phyloP scores from a whole-genome alignment of 1,139 yeast genomes.

The Arxiozyma heterogenica region DNA sequence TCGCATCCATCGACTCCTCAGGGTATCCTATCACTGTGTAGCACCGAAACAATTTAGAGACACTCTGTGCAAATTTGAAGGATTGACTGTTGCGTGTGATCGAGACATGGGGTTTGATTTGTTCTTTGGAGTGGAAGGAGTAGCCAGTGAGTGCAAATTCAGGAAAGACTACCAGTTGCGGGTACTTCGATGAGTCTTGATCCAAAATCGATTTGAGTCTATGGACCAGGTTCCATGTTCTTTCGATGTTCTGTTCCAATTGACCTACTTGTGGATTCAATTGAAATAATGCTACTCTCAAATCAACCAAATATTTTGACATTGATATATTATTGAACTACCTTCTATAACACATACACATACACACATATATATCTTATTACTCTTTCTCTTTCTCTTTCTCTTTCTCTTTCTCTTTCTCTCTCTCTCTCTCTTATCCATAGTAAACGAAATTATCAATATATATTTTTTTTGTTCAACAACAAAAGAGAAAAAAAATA shows the following conservation, averaged over 20 bases:
- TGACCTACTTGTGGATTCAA: constrained; percentile 58
- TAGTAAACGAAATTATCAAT: no score
- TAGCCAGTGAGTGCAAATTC: constrained; percentile 85
- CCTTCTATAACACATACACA: no score
- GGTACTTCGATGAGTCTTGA: constrained; percentile 9
- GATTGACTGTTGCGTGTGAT: constrained; percentile 36
- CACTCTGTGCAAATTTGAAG: constrained; percentile 46
- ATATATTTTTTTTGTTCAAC: no score
- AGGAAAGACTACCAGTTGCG: constrained; percentile 66
- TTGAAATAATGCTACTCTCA: constrained; percentile 60
- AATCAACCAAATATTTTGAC: constrained; percentile 28
- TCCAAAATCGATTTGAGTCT: constrained; percentile 16
- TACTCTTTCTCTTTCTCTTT: not conserved
- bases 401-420: not conserved
- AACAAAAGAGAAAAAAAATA: no score
- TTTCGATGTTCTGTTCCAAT: constrained; percentile 43
- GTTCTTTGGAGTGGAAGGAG: constrained; percentile 45
- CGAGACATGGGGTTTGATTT: constrained; percentile 54
- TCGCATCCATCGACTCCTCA: constrained; percentile 32
- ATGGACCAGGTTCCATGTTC: constrained; percentile 33
- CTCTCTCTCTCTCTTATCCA: no score
- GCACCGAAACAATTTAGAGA: constrained; percentile 46
- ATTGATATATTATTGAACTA: no score
- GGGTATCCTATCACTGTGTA: constrained; percentile 81
- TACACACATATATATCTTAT: no score